Percentiles rank a stretch among this genome's conserved stretches.
phyloP scores from a whole-genome alignment of 1,284 basidiomycete species.

The Leccinum fallax region DNA sequence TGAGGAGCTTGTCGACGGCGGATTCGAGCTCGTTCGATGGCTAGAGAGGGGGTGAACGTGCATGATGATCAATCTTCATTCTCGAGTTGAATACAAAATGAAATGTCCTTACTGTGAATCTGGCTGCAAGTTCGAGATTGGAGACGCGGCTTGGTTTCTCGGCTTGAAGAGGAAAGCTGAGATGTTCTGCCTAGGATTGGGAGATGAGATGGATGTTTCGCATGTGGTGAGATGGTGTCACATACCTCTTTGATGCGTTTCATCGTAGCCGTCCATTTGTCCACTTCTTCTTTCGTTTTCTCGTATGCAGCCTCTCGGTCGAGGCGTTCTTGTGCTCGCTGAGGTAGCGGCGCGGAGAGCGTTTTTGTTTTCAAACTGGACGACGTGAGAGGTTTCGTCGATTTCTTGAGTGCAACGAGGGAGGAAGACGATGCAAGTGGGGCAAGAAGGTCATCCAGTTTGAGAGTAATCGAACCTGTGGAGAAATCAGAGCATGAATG shows the following conservation, averaged over 20 bases:
- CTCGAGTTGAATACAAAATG: not conserved
- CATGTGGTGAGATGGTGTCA: not conserved
- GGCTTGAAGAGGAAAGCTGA: constrained; percentile 89
- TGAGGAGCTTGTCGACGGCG: constrained; percentile 75
- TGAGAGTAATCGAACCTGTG: constrained; percentile 54
- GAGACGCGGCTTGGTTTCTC: constrained; percentile 61
- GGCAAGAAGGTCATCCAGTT: constrained; percentile 75
- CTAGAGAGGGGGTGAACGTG: constrained; percentile 4
- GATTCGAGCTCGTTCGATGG: constrained; percentile 74
- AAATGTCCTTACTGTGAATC: constrained; percentile 65
- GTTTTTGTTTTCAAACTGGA: constrained; percentile 47
- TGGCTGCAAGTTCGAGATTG: constrained; percentile 76
- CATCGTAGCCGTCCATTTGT: constrained; percentile 94
- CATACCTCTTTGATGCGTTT: constrained; percentile 78
- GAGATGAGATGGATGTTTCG: not conserved
- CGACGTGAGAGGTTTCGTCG: constrained; percentile 59
- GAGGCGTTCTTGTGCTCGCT: constrained; percentile 84
- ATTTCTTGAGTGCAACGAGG: constrained; percentile 67
- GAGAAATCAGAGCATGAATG: constrained; percentile 12
- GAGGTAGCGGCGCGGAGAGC: constrained; percentile 85
- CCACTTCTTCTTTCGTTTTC: constrained; percentile 88
- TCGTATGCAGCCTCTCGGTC: constrained; percentile 96
- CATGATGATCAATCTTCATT: not conserved
- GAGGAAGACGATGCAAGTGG: constrained; percentile 63
- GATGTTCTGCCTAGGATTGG: constrained; percentile 73